Percentiles rank a stretch among this genome's conserved stretches.
phyloP scores from a whole-genome alignment of 2,329 filamentous ascomycete species.

The Stagonosporopsis chrysanthemi region DNA sequence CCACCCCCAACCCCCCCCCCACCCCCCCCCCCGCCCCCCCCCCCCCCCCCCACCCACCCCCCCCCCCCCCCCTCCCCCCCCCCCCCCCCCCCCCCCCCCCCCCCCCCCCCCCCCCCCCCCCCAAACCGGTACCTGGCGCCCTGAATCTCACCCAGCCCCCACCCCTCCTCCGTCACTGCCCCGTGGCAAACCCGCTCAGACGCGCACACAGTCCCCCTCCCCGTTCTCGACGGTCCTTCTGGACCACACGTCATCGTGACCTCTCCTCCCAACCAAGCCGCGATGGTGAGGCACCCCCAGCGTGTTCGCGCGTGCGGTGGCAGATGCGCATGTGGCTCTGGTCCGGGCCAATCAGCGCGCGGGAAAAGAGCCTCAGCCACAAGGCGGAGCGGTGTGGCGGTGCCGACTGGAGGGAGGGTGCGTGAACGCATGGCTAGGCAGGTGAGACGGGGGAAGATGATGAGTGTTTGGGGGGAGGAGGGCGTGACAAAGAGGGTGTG shows the following conservation, averaged over 20 bases:
- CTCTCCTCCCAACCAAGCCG: neutral
- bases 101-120: neutral
- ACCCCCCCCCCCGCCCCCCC: too few species aligned
- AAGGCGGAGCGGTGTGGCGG: neutral
- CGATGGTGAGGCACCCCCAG: constrained; percentile 5
- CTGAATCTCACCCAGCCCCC: constrained; percentile 9
- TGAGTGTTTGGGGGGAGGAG: too few species aligned
- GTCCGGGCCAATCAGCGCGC: constrained; percentile 11
- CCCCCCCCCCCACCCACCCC: neutral
- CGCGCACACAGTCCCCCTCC: neutral
- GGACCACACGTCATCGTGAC: constrained; percentile 10
- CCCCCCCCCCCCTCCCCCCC: neutral
- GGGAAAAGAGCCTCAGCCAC: constrained; percentile 8
- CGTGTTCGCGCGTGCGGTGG: constrained; percentile 18
- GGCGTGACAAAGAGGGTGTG: constrained; percentile 4
- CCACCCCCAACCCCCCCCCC: too few species aligned
- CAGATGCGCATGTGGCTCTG: constrained; percentile 4
- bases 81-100: too few species aligned
- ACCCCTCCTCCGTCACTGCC: constrained; percentile 14
- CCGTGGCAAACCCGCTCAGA: constrained; percentile 7
- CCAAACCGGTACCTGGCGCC: neutral
- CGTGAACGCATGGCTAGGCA: constrained; percentile 19
- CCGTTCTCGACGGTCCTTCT: neutral
- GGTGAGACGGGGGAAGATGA: constrained; percentile 18
- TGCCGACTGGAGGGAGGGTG: constrained; percentile 6